Percentiles rank a stretch among this genome's conserved stretches.
phyloP scores from a whole-genome alignment of 2,329 filamentous ascomycete species.

The Bertia moriformis region DNA sequence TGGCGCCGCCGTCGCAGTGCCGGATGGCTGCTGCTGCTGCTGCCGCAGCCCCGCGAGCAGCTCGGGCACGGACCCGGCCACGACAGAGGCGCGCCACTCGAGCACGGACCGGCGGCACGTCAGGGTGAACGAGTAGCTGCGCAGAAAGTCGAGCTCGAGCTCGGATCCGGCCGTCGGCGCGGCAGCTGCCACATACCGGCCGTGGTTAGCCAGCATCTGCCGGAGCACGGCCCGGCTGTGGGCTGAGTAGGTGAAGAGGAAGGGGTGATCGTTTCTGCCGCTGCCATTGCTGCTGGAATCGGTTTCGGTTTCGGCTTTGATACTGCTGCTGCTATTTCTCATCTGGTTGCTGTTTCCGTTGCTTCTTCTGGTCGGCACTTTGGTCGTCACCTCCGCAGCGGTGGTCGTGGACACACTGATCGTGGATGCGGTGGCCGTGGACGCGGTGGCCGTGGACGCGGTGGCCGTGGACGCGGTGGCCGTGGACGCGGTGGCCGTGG shows the following conservation, averaged over 20 bases:
- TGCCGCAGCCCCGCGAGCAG: slow-evolving; percentile 13
- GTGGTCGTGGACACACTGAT: no score
- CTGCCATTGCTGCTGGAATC: no score
- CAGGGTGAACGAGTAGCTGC: slow-evolving; percentile 29
- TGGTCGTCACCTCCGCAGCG: no score
- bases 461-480: no score
- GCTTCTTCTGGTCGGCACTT: no score
- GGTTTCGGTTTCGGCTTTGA: neutral
- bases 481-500: no score
- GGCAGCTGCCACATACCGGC: slow-evolving; percentile 11
- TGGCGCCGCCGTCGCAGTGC: slow-evolving; percentile 5
- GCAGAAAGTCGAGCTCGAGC: slow-evolving; percentile 11
- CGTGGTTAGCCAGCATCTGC: slow-evolving; percentile 19
- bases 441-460: no score
- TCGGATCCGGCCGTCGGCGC: slow-evolving; percentile 2
- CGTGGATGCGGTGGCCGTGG: no score
- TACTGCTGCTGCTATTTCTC: no score
- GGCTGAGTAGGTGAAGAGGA: neutral
- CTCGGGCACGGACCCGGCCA: slow-evolving; percentile 17
- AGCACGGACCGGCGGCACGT: slow-evolving; percentile 26
- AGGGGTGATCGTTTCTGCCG: neutral
- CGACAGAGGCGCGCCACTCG: slow-evolving; percentile 23
- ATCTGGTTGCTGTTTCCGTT: no score
- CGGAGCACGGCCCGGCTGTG: slow-evolving; percentile 6
- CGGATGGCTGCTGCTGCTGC: neutral